Evolutionary conservation across 305 asterid genomes (phyloP).

Genomic region (Plantago coronopus): DNA sequence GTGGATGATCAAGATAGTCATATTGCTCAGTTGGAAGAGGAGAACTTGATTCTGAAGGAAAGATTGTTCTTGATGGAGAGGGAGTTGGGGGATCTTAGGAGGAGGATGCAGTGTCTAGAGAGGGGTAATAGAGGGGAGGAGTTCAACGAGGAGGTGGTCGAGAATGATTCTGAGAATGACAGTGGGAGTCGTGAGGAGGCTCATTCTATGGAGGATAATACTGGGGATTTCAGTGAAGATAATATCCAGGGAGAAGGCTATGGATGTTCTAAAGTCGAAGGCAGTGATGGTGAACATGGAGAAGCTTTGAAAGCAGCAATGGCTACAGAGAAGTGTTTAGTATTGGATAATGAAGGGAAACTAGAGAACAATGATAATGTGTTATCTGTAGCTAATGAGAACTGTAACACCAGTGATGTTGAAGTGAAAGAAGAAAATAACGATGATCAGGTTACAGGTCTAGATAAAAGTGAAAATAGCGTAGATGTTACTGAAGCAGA

Average conservation of each 20-base stretch:
- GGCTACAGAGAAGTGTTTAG: constrained; percentile 6
- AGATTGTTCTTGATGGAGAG: constrained; percentile 82
- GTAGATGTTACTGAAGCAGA: constrained; percentile 7
- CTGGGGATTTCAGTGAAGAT: constrained; percentile 39
- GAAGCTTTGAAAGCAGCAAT: constrained; percentile 23
- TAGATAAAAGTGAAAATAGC: constrained; percentile 19
- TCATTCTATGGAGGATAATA: constrained; percentile 48
- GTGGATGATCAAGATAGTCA: constrained; percentile 84
- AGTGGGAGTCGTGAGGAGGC: constrained; percentile 57
- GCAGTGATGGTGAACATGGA: constrained; percentile 5
- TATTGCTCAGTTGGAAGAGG: constrained; percentile 79
- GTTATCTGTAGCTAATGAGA: constrained; percentile 15
- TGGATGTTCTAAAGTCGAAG: constrained; percentile 25
- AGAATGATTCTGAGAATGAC: constrained; percentile 61
- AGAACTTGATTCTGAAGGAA: constrained; percentile 73
- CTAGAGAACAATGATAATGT: constrained; percentile 20
- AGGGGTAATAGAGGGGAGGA: constrained; percentile 37
- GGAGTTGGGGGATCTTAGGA: constrained; percentile 69
- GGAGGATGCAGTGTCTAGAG: constrained; percentile 66
- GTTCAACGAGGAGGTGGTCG: constrained; percentile 55
- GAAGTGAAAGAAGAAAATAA: constrained; percentile 17
- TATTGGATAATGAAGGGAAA: constrained; percentile 18
- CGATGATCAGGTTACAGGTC: constrained; percentile 13
- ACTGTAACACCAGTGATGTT: constrained; percentile 14
- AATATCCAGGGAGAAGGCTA: constrained; percentile 28